Evolutionary conservation across 495 filamentous ascomycete genomes (phyloP).

Genomic region (Penicillium silybi): DNA sequence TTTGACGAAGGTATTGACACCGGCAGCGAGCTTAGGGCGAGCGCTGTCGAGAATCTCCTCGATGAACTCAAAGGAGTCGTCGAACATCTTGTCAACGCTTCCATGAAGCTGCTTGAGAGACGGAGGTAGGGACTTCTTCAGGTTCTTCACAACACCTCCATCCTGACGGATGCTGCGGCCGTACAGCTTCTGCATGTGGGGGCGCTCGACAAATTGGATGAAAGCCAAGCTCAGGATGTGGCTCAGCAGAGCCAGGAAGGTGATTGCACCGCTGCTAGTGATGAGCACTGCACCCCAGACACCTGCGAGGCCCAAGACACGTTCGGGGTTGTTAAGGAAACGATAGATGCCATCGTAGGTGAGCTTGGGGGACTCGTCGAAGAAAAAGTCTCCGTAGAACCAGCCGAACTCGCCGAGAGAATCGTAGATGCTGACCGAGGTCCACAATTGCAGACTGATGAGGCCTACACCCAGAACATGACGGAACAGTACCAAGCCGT

Average conservation of each 20-base stretch:
- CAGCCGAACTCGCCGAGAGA: constrained; percentile 97
- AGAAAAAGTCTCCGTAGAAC: constrained; percentile 99
- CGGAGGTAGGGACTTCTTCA: constrained; percentile 84
- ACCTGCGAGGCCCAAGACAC: constrained; percentile 89
- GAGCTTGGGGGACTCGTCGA: constrained; percentile 73
- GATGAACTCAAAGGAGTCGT: constrained; percentile 78
- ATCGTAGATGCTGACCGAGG: constrained; percentile 87
- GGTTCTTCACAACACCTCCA: constrained; percentile 85
- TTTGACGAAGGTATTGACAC: constrained; percentile 79
- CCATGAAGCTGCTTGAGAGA: constrained; percentile 71
- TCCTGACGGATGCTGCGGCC: constrained; percentile 77
- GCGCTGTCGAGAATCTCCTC: constrained; percentile 88
- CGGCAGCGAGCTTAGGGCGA: constrained; percentile 80
- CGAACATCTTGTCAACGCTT: constrained; percentile 81
- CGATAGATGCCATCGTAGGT: constrained; percentile 98
- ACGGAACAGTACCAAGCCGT: constrained; percentile 76
- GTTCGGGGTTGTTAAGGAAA: constrained; percentile 95
- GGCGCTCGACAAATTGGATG: constrained; percentile 90
- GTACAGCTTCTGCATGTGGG: constrained; percentile 98
- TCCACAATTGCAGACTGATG: constrained; percentile 89
- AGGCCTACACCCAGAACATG: constrained; percentile 80
- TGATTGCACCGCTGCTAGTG: constrained; percentile 78
- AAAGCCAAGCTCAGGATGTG: constrained; percentile 82
- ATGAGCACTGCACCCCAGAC: constrained; percentile 94
- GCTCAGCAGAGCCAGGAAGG: constrained; percentile 77